These are phyloP conservation scores for Cubamyces lactineus DNA, from an alignment of 768 basidiomycete species.

Conservation along the genomic window DNA sequence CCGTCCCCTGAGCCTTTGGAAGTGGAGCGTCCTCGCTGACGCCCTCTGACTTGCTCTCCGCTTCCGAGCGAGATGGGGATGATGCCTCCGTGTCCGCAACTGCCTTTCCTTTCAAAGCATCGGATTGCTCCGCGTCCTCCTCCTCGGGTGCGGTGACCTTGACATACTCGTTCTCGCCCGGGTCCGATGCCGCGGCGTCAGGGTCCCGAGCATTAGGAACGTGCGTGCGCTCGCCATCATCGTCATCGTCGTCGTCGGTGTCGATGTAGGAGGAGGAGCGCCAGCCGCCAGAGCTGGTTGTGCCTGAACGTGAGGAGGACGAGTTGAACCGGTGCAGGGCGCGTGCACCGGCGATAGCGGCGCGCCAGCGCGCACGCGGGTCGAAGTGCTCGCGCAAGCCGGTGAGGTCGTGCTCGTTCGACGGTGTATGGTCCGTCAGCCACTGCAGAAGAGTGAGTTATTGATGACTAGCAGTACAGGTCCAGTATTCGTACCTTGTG, in stretches of 20 bases:
- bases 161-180: conserved; percentile 47
- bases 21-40: conserved; percentile 28
- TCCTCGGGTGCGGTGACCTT: conserved; percentile 41
- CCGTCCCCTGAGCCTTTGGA: background rate
- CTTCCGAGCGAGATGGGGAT: conserved; percentile 7
- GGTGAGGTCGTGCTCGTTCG: conserved; percentile 73
- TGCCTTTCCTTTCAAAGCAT: background rate
- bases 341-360: conserved; percentile 61
- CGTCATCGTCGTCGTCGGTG: conserved; percentile 40
- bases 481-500: conserved; percentile 57
- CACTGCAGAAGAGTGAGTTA: conserved; percentile 58
- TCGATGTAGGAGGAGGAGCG: conserved; percentile 30
- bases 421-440: conserved; percentile 68
- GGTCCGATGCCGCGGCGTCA: conserved; percentile 26
- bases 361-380: conserved; percentile 71
- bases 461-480: too few relatives aligned
- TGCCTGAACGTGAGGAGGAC: conserved; percentile 25
- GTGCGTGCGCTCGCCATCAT: conserved; percentile 36
- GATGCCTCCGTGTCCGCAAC: background rate
- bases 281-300: conserved; percentile 41
- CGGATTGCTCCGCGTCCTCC: conserved; percentile 7
- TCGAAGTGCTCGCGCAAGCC: conserved; percentile 86
- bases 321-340: conserved; percentile 38
- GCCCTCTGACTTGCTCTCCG: conserved; percentile 12
- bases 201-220: conserved; percentile 18